Evolutionary conservation across 768 basidiomycete genomes (phyloP), one percentile per base, ranked within the genome.

Genomic region (Agrocybe praecox): DNA sequence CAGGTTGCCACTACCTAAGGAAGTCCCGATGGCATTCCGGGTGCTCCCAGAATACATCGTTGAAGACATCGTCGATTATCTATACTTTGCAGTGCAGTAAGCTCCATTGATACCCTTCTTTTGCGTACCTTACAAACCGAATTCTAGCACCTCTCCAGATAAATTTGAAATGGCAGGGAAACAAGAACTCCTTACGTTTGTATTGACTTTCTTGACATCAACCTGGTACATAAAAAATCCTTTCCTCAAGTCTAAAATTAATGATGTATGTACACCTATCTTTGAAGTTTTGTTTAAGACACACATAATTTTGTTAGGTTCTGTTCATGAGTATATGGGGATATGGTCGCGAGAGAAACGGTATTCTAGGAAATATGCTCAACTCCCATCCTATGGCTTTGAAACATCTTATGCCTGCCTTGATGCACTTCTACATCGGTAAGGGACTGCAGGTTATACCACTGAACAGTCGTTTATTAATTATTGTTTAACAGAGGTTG

Each of bases 211-310:
- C 80, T 75, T 99, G 58, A 86, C 89, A 6, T 94, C 93, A 34
- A 96, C 96, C 0, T 94, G 93, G 85, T 98, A 95, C 70, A 96
- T 99, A 80, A 97, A 97, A 78, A 99, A 98, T 64, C 97, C 97
- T 0, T 98, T 96, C 79, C 70, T 99, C 64, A 98, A 98, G 73
- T 86, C 94, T 18, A 96, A 98, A 73, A 90, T 98, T 58, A 94
- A 98, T 61, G 92, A 97, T 68, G 94, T 94, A 60, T 44, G 80
- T 36, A 12, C 17, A 14, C 0, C 8, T 43, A 59, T 53, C 24
- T 24, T 18, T 43, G 24, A n/a, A 32, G n/a, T n/a, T 15, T 21
- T 10, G 26, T 11, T 36, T 42, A 42, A 18, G 46, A 21, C 47
- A 48, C 42, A 61, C 51, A 23, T 49, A 21, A 0, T 49, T 46